Percentiles rank a stretch among this genome's conserved stretches.
Evolutionary conservation across 495 filamentous ascomycete species (phyloP).

Genomic region (Lepraria neglecta): DNA sequence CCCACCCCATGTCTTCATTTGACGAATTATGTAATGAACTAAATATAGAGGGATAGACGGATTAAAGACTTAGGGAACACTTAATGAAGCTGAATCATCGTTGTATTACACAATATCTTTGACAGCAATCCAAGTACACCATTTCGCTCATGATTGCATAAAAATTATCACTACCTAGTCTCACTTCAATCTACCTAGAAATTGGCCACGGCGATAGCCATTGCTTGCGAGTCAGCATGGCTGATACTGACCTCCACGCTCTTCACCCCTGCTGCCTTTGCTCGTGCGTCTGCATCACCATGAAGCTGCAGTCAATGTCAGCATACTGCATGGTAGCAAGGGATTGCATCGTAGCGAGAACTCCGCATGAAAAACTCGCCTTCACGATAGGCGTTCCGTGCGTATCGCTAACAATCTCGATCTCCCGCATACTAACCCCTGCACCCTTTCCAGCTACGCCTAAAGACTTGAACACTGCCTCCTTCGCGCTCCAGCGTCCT

Average conservation of each 20-base stretch:
- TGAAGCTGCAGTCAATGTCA: neutral
- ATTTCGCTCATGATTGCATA: too few species aligned
- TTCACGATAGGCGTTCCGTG: neutral
- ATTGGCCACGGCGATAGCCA: conserved; percentile 76
- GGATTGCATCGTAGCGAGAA: neutral
- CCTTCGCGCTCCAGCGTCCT: neutral
- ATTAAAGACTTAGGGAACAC: too few species aligned
- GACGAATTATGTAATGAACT: too few species aligned
- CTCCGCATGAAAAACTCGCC: too few species aligned
- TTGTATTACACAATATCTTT: too few species aligned
- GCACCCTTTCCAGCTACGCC: neutral
- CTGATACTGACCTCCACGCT: conserved; percentile 83
- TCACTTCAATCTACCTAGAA: too few species aligned
- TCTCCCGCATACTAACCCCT: neutral
- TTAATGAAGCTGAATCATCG: too few species aligned
- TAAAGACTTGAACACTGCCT: neutral
- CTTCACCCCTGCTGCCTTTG: conserved; percentile 59
- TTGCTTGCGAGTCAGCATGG: conserved; percentile 80
- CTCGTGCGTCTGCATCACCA: neutral
- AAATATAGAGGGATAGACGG: too few species aligned
- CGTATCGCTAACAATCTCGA: neutral
- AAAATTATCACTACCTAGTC: too few species aligned
- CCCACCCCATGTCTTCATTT: too few species aligned
- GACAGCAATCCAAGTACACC: too few species aligned
- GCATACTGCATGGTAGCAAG: neutral